Percentiles rank a stretch among this genome's conserved stretches.
phyloP scores from a whole-genome alignment of 495 filamentous ascomycete species.

The Aspergillus sclerotioniger region DNA sequence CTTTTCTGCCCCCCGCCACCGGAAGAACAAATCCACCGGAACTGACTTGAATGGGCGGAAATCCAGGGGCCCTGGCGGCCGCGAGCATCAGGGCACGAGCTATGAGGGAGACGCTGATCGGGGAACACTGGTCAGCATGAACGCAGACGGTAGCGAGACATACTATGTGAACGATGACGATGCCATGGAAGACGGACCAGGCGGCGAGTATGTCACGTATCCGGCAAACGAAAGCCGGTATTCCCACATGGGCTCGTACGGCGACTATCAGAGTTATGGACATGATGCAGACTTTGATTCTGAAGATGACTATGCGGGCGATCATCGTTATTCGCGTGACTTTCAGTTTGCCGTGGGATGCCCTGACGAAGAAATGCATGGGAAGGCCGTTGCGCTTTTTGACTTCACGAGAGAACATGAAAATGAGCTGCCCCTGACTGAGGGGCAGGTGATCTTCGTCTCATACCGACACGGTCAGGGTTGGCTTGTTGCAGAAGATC shows the following conservation, averaged over 20 bases:
- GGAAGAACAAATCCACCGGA: conserved; percentile 74
- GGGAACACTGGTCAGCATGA: conserved; percentile 63
- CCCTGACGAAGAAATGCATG: conserved; percentile 96
- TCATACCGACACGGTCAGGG: conserved; percentile 94
- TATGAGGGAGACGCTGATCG: conserved; percentile 47
- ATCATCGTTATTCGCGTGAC: conserved; percentile 72
- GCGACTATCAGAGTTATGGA: conserved; percentile 56
- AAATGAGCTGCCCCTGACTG: conserved; percentile 87
- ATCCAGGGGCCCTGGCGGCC: conserved; percentile 41
- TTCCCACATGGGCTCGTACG: conserved; percentile 44
- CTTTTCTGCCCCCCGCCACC: conserved; percentile 70
- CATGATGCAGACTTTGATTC: conserved; percentile 56
- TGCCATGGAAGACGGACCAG: conserved; percentile 62
- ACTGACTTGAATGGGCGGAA: conserved; percentile 41
- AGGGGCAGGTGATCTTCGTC: conserved; percentile 96
- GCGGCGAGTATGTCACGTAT: conserved; percentile 79
- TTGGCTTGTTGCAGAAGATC: conserved; percentile 95
- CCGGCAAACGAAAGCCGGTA: conserved; percentile 63
- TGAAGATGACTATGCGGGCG: conserved; percentile 55
- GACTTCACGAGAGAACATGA: conserved; percentile 94
- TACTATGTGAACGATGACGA: conserved; percentile 72
- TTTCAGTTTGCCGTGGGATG: conserved; percentile 95
- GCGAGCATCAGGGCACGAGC: conserved; percentile 29
- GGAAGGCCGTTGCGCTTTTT: conserved; percentile 92
- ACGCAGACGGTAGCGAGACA: conserved; percentile 71